Evolutionary conservation across 1,139 yeast species (phyloP), one percentile per base, ranked within the genome.

Genomic region (Geotrichum reessii): DNA sequence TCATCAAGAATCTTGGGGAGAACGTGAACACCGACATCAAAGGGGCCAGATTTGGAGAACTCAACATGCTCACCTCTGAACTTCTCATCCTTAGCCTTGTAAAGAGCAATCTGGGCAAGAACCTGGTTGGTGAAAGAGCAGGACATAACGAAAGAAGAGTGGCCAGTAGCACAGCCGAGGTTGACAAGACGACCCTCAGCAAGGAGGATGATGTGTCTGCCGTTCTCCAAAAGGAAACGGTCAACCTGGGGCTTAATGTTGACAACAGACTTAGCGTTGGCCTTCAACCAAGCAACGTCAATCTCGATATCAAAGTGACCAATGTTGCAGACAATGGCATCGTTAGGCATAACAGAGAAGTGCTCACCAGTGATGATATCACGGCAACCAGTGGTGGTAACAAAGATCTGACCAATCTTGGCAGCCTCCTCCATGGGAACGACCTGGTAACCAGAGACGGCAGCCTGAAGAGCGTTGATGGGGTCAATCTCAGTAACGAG

Each of bases 81-180:
- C 66, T 75, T 84, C 64, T 76, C 80, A 79, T 93, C 92, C 65
- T 87, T 75, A 72, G 96, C 86, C 79, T 92, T 93, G 95, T 82
- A 93, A 75, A 93, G 83, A 73, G 99, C 99, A 73, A 95, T 92
- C 84, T 93, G 99, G 71, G 99, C 99, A 77, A 93, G 84, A 67
- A 93, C 99, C 82, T 93, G 99, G 88, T 93, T 93, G 71, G 98
- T 90, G 96, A 93, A 93, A 62, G 99, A 93, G 83, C 99, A 93
- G 66, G 98, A 92, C 99, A 93, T 93, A 75, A 93, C 99, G 76
- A 93, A 93, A 58, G 98, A 91, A 62, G 99, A 88, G 84, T 93
- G 99, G 75, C 99, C 99, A 74, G 99, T 95, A 76, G 99, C 99
- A 82, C 99, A 95, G 73, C 99, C 99, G 78, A 93, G 85, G 92